Conservation (phyloP, 768 basidiomycete species). For the Hydnum rufescens region DNA sequence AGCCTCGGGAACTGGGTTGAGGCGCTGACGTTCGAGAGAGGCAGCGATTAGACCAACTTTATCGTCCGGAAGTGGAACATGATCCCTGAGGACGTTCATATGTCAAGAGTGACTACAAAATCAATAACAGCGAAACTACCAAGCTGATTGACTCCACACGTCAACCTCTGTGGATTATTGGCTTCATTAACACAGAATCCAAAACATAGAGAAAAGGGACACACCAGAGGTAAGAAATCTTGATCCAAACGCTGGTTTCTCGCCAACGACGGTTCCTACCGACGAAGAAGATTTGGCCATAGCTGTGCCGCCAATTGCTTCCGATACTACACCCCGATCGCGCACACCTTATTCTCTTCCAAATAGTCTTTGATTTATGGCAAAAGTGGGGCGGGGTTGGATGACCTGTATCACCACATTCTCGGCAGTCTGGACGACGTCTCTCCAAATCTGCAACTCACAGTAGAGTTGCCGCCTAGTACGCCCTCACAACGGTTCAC, state of each 20-base stretch:
- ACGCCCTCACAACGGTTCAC: no score
- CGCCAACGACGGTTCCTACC: slow-evolving; percentile 35
- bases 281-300: slow-evolving; percentile 45
- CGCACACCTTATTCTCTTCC: no score
- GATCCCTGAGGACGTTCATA: slow-evolving; percentile 29
- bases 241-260: slow-evolving; percentile 17
- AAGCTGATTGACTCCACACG: slow-evolving; percentile 75
- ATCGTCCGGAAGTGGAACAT: slow-evolving; percentile 66
- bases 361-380: no score
- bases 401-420: slow-evolving; percentile 45
- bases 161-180: slow-evolving; percentile 2
- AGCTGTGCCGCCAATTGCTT: background rate
- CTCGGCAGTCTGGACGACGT: slow-evolving; percentile 5
- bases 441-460: no score
- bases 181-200: background rate
- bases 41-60: slow-evolving; percentile 53
- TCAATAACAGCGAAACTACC: slow-evolving; percentile 15
- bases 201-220: background rate
- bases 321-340: no score
- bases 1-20: slow-evolving; percentile 50
- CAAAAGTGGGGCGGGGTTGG: no score
- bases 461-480: no score
- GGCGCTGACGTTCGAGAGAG: slow-evolving; percentile 49
- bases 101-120: background rate
- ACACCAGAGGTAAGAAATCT: slow-evolving; percentile 1